Conservation (phyloP, 805 yeast species). For the Danielozyma ontarioensis region DNA sequence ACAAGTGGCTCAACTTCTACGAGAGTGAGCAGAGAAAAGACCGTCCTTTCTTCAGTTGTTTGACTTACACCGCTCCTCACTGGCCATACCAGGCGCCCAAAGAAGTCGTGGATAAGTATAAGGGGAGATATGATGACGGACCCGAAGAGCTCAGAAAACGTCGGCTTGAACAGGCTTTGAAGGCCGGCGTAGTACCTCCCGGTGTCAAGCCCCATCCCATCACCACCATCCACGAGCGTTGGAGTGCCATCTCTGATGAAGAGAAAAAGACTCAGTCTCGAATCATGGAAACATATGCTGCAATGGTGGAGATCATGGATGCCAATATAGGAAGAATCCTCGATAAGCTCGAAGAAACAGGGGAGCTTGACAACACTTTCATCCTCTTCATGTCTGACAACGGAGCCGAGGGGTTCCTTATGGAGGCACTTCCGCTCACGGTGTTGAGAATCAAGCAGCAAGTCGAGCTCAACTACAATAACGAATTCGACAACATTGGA, state of each 20-base stretch:
- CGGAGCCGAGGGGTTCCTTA: conserved; percentile 59
- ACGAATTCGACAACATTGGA: conserved; percentile 44
- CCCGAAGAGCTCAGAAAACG: conserved; percentile 38
- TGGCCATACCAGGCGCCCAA: conserved; percentile 63
- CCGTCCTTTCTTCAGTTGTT: conserved; percentile 50
- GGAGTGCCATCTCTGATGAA: conserved; percentile 37
- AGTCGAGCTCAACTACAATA: conserved; percentile 35
- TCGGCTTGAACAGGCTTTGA: conserved; percentile 35
- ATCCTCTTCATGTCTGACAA: conserved; percentile 59
- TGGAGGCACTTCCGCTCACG: conserved; percentile 49
- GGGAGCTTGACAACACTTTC: conserved; percentile 50
- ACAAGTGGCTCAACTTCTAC: conserved; percentile 34
- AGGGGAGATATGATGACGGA: conserved; percentile 44
- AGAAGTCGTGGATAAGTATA: conserved; percentile 42
- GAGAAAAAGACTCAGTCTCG: conserved; percentile 34
- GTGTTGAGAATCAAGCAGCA: conserved; percentile 17
- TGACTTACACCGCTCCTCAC: conserved; percentile 62
- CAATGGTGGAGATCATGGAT: conserved; percentile 57
- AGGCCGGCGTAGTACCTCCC: conserved; percentile 43
- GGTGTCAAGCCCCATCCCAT: conserved; percentile 41
- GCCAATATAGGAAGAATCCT: conserved; percentile 46
- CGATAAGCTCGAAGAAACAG: conserved; percentile 33
- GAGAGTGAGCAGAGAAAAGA: conserved; percentile 22
- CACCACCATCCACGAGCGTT: conserved; percentile 35
- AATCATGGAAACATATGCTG: conserved; percentile 57